Evolutionary conservation across 345 rosid species (phyloP).

Genomic region (Geranium rotundifolium): DNA sequence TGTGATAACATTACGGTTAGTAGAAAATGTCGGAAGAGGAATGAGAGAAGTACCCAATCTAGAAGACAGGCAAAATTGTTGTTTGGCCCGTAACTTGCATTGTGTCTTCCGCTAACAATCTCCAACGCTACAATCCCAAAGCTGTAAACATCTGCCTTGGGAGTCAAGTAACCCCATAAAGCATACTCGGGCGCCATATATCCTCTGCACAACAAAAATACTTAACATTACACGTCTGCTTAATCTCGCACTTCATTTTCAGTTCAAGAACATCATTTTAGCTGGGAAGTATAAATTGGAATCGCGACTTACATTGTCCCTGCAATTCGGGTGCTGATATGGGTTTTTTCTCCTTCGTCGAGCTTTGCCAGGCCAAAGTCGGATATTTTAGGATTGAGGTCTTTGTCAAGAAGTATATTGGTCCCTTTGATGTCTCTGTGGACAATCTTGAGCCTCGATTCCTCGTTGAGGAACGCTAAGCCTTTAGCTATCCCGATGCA

Average conservation of each 20-base stretch:
- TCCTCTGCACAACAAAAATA: slow-evolving; percentile 15
- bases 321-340: slow-evolving; percentile 51
- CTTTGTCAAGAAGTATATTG: slow-evolving; percentile 37
- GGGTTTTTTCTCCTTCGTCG: slow-evolving; percentile 39
- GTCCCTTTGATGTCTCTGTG: slow-evolving; percentile 62
- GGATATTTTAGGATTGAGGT: slow-evolving; percentile 47
- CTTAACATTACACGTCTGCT: background rate
- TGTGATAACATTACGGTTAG: background rate
- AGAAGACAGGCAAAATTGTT: slow-evolving; percentile 17
- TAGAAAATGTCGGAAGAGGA: background rate
- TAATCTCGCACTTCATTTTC: no score
- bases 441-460: slow-evolving; percentile 45
- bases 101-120: slow-evolving; percentile 26
- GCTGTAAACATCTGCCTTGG: slow-evolving; percentile 38
- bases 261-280: no score
- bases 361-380: slow-evolving; percentile 62
- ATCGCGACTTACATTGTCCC: slow-evolving; percentile 38
- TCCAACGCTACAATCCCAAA: slow-evolving; percentile 34
- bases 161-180: slow-evolving; percentile 27
- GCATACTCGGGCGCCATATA: slow-evolving; percentile 38
- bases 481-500: slow-evolving; percentile 51
- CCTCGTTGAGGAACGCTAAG: slow-evolving; percentile 49
- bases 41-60: slow-evolving; percentile 22
- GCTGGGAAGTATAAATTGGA: no score
- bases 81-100: slow-evolving; percentile 5